These are phyloP conservation scores for Phylloporus sp. DNA, from an alignment of 768 basidiomycete species.

Conservation along the genomic window DNA sequence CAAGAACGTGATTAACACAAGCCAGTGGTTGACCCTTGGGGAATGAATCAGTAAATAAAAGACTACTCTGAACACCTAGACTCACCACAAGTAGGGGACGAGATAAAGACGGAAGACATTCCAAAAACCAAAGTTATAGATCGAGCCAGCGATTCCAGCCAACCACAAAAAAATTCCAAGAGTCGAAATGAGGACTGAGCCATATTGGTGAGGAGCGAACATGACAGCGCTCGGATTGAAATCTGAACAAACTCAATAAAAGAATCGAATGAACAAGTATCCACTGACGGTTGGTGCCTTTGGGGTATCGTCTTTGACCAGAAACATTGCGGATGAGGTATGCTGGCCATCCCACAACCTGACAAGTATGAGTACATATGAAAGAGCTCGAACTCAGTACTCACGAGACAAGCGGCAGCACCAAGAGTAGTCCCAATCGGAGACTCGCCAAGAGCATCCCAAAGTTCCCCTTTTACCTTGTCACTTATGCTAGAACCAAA, in stretches of 20 bases:
- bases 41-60: background rate
- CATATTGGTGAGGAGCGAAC: constrained; percentile 77
- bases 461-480: constrained; percentile 66
- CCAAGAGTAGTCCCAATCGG: constrained; percentile 64
- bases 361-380: background rate
- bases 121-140: constrained; percentile 58
- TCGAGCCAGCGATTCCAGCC: constrained; percentile 48
- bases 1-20: constrained; percentile 93
- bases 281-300: constrained; percentile 69
- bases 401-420: constrained; percentile 56
- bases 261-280: background rate
- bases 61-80: background rate
- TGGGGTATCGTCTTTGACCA: constrained; percentile 79
- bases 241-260: constrained; percentile 40
- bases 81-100: constrained; percentile 81
- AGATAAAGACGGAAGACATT: constrained; percentile 77
- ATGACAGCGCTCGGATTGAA: constrained; percentile 75
- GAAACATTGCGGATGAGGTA: constrained; percentile 82
- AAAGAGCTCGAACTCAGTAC: constrained; percentile 13
- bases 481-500: constrained; percentile 60
- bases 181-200: constrained; percentile 77
- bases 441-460: constrained; percentile 88
- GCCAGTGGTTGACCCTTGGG: constrained; percentile 83
- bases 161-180: constrained; percentile 77
- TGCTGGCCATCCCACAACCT: constrained; percentile 82